Conservation (phyloP, 208 protist species). For the Trypanosoma theileri region DNA sequence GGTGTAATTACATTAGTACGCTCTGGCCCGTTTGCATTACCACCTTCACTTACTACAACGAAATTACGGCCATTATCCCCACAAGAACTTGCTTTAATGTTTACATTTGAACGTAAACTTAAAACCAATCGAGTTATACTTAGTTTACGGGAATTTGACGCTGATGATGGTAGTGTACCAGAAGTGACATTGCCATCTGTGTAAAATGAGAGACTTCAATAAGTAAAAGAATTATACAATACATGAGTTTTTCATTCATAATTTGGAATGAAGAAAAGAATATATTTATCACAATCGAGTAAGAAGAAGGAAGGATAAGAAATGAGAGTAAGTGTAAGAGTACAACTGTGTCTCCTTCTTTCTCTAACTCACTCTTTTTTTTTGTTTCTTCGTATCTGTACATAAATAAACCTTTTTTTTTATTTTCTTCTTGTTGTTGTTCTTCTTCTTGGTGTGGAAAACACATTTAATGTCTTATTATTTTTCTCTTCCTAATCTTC, state of each 20-base stretch:
- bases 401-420: neutral
- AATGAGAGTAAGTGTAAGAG: neutral
- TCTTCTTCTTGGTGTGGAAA: too few relatives aligned
- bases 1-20: constrained; percentile 61
- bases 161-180: constrained; percentile 1
- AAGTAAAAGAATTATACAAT: too few relatives aligned
- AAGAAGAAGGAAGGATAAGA: neutral
- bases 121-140: constrained; percentile 86
- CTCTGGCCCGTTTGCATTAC: constrained; percentile 72
- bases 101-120: constrained; percentile 80
- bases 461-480: too few relatives aligned
- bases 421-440: too few relatives aligned
- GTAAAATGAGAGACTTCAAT: too few relatives aligned
- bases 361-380: neutral
- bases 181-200: neutral
- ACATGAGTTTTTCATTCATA: too few relatives aligned
- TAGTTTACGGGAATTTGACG: constrained; percentile 75
- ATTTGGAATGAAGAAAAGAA: too few relatives aligned
- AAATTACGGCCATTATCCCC: constrained; percentile 44
- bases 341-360: neutral
- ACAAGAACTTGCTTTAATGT: constrained; percentile 73
- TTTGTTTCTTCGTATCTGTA: neutral
- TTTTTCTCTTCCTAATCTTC: neutral
- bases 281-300: too few relatives aligned
- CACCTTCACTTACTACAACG: constrained; percentile 33